Evolutionary conservation across 495 filamentous ascomycete genomes (phyloP), one percentile per base, ranked within the genome.

Genomic region (Podospora sp.): DNA sequence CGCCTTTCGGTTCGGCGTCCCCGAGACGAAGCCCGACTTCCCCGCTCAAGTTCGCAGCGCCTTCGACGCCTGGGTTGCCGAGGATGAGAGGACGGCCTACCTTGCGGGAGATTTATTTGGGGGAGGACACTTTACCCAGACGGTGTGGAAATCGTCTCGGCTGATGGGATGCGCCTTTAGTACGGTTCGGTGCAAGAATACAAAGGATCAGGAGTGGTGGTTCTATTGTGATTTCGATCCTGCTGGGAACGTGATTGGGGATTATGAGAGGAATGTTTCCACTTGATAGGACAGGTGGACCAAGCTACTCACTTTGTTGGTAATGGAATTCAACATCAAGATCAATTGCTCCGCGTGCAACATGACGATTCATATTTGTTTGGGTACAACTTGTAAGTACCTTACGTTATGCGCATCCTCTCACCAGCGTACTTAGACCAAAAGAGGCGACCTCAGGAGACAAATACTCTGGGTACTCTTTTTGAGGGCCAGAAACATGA

Each of bases 161-260:
- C 18, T 49, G n/a, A 67, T 73, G 1, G 71, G 71, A 25, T 73
- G 71, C 46, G 69, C 71, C 5, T 73, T 71, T 20, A 71, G 69
- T 27, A 69, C 66, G n/a, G 56, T 27, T 14, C 60, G 67, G 21
- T 71, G 71, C 35, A 49, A n/a, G 29, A 57, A 69, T 24, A 71
- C 67, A 26, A 29, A 40, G 24, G 52, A 71, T 1, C 33, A 71
- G 63, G 66, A 69, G 52, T 73, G 66, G 71, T 73, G 64, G 66
- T 71, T 72, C 27, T 70, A 70, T 40, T 72, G 71, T 55, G 65
- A 71, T 46, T 71, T 68, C 57, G 62, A 55, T 29, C 71, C 71
- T 21, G 51, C 56, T 24, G 71, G 71, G 6, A 72, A 72, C 50
- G 24, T 71, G 6, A 20, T 53, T 16, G 65, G 58, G 1, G 21